These are phyloP conservation scores for Cucumis melo DNA, from an alignment of 306 rosid genomes.

Conservation along the genomic window DNA sequence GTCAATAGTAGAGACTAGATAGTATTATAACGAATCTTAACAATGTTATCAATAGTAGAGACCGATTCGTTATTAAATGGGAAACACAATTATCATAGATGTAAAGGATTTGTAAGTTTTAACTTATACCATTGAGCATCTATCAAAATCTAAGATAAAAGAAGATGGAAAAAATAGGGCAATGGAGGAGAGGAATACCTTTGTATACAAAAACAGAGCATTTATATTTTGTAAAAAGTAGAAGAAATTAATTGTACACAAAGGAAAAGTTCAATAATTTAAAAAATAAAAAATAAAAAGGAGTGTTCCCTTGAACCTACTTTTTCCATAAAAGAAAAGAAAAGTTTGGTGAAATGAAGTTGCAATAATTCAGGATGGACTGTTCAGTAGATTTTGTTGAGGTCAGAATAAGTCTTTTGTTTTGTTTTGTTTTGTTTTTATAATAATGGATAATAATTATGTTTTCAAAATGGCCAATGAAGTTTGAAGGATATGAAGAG, in stretches of 20 bases:
- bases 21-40: no score
- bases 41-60: no score
- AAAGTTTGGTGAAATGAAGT: background rate
- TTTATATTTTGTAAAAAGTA: background rate
- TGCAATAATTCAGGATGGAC: background rate
- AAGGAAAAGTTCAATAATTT: background rate
- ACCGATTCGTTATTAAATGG: no score
- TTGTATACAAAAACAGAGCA: no score
- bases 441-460: background rate
- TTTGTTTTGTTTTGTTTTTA: background rate
- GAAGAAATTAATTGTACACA: background rate
- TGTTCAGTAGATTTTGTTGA: background rate
- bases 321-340: background rate
- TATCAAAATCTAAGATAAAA: no score
- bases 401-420: background rate
- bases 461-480: no score
- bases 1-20: no score
- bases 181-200: no score
- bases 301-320: background rate
- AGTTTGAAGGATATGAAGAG: background rate
- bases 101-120: no score
- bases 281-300: background rate
- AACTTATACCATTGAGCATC: no score
- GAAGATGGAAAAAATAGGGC: no score
- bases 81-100: no score